Evolutionary conservation across 2,329 filamentous ascomycete genomes (phyloP).

Genomic region (Sporothrix euskadiensis): DNA sequence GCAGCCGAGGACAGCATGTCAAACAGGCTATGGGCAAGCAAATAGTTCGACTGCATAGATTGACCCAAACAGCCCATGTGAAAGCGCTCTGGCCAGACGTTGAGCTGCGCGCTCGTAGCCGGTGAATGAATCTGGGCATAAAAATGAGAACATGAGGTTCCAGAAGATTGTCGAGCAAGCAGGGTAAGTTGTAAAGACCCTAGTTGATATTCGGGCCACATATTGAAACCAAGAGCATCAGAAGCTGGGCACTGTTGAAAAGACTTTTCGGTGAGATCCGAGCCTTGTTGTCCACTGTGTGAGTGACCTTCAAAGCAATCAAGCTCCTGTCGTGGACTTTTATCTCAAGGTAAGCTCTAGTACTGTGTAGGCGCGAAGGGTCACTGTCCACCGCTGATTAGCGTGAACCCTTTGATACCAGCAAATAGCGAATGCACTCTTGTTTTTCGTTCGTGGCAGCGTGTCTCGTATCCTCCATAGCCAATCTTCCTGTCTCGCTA

Average conservation of each 20-base stretch:
- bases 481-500: background rate
- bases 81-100: constrained; percentile 23
- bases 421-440: constrained; percentile 8
- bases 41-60: background rate
- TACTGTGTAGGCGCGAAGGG: background rate
- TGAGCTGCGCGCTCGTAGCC: background rate
- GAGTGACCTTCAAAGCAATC: background rate
- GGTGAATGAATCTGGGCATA: constrained; percentile 10
- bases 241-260: background rate
- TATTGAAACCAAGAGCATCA: constrained; percentile 3
- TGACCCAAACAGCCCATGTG: constrained; percentile 19
- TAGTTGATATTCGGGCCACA: background rate
- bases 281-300: background rate
- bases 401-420: background rate
- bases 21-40: background rate
- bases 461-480: background rate
- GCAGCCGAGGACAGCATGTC: background rate
- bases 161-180: background rate
- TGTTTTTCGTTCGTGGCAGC: background rate
- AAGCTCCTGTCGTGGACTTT: background rate
- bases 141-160: background rate
- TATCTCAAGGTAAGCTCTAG: background rate
- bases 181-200: background rate
- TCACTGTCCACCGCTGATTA: background rate
- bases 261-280: background rate